These are phyloP conservation scores for Xerocomellus dryophilus DNA, from an alignment of 768 basidiomycete genomes.

Conservation along the genomic window DNA sequence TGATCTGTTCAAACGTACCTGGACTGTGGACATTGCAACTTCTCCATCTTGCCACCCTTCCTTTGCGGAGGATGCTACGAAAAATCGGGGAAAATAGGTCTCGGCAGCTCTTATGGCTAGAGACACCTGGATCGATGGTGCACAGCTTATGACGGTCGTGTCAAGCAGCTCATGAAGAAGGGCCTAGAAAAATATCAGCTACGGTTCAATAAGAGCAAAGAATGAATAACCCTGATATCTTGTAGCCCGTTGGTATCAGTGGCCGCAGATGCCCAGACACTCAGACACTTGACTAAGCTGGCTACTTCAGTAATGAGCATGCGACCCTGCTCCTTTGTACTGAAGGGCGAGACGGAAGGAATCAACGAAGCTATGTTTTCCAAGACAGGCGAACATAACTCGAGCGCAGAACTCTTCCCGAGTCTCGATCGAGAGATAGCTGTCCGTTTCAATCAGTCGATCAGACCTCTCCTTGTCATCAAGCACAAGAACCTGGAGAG, in stretches of 20 bases:
- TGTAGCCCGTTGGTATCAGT: neutral
- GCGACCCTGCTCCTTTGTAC: conserved; percentile 18
- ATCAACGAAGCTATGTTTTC: conserved; percentile 12
- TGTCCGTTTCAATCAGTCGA: conserved; percentile 7
- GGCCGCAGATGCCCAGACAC: conserved; percentile 14
- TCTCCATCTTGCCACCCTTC: conserved; percentile 43
- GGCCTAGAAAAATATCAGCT: conserved; percentile 20
- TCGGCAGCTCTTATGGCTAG: conserved; percentile 49
- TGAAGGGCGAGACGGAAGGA: conserved; percentile 12
- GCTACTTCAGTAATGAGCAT: conserved; percentile 18
- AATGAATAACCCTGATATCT: conserved; percentile 21
- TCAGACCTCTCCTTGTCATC: neutral
- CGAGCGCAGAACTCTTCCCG: conserved; percentile 23
- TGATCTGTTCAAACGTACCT: conserved; percentile 35
- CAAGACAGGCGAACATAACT: conserved; percentile 22
- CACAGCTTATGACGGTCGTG: conserved; percentile 34
- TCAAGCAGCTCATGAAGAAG: conserved; percentile 35
- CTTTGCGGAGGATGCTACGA: conserved; percentile 31
- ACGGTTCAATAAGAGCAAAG: neutral
- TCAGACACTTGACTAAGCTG: conserved; percentile 13
- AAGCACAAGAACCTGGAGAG: conserved; percentile 18
- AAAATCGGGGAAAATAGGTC: conserved; percentile 43
- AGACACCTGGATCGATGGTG: conserved; percentile 39
- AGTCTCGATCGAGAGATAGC: conserved; percentile 26
- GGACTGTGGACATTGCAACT: conserved; percentile 32